Conservation (phyloP, 345 rosid species). For the Raphanus sativus region DNA sequence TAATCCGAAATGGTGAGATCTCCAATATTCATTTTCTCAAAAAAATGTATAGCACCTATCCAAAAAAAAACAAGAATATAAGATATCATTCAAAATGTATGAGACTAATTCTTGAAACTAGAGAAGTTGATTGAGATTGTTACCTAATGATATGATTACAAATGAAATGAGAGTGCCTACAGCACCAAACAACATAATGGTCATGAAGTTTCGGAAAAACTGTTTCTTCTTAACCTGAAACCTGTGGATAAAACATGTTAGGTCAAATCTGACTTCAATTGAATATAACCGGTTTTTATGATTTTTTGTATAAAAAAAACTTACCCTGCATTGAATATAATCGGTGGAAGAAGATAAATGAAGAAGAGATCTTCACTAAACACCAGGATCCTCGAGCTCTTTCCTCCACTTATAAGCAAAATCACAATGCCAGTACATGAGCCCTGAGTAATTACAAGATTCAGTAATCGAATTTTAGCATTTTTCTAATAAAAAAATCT, state of each 20-base stretch:
- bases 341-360: slow-evolving; percentile 97
- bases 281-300: neutral
- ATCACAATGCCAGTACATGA: slow-evolving; percentile 83
- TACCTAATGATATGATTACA: slow-evolving; percentile 77
- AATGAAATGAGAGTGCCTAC: slow-evolving; percentile 93
- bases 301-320: slow-evolving; percentile 5
- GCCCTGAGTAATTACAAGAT: slow-evolving; percentile 53
- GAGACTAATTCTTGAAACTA: neutral
- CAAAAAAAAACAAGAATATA: neutral
- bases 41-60: slow-evolving; percentile 72
- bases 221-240: slow-evolving; percentile 99
- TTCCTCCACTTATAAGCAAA: slow-evolving; percentile 73
- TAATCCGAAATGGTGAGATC: slow-evolving; percentile 68
- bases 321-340: slow-evolving; percentile 96
- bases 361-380: slow-evolving; percentile 98
- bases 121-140: neutral
- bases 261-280: neutral
- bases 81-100: slow-evolving; percentile 9
- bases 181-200: slow-evolving; percentile 90
- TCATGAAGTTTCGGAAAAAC: slow-evolving; percentile 95
- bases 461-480: neutral
- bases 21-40: slow-evolving; percentile 68
- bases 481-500: neutral
- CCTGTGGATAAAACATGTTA: slow-evolving; percentile 40
- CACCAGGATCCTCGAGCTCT: slow-evolving; percentile 75